Evolutionary conservation across 2,329 filamentous ascomycete species (phyloP).

Genomic region (Phaeomoniella chlamydospora): DNA sequence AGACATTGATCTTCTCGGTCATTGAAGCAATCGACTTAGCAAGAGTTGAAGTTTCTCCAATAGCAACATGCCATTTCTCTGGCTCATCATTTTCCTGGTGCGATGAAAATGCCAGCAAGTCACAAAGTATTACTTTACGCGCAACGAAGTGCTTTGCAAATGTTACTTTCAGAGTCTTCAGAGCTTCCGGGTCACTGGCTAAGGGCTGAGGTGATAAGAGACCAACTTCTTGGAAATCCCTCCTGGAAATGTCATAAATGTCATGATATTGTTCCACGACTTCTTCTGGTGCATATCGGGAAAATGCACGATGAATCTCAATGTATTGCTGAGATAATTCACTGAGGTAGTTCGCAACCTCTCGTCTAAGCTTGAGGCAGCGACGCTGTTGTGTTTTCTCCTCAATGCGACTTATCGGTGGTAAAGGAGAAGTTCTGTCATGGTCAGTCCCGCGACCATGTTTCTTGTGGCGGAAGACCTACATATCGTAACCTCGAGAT

Average conservation of each 20-base stretch:
- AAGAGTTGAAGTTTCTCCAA: constrained; percentile 57
- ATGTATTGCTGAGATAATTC: constrained; percentile 59
- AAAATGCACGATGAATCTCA: constrained; percentile 53
- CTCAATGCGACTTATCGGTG: constrained; percentile 84
- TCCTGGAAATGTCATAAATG: constrained; percentile 64
- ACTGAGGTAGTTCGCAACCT: constrained; percentile 55
- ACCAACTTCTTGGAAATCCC: constrained; percentile 34
- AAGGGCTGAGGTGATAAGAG: background rate
- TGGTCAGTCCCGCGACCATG: no score
- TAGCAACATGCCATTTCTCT: constrained; percentile 60
- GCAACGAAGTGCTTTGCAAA: constrained; percentile 66
- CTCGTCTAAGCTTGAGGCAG: constrained; percentile 65
- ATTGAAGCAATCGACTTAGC: constrained; percentile 36
- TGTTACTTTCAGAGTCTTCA: constrained; percentile 46
- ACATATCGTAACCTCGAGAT: constrained; percentile 78
- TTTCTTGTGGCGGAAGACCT: no score
- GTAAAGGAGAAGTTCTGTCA: constrained; percentile 66
- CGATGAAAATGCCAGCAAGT: constrained; percentile 74
- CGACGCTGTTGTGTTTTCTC: constrained; percentile 64
- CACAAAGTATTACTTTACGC: constrained; percentile 75
- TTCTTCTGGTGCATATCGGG: constrained; percentile 59
- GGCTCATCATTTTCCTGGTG: constrained; percentile 58
- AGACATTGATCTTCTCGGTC: background rate
- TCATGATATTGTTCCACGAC: constrained; percentile 89
- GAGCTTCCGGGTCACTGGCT: constrained; percentile 45